Conservation (phyloP, 2,329 filamentous ascomycete species). For the Diplodia intermedia region DNA sequence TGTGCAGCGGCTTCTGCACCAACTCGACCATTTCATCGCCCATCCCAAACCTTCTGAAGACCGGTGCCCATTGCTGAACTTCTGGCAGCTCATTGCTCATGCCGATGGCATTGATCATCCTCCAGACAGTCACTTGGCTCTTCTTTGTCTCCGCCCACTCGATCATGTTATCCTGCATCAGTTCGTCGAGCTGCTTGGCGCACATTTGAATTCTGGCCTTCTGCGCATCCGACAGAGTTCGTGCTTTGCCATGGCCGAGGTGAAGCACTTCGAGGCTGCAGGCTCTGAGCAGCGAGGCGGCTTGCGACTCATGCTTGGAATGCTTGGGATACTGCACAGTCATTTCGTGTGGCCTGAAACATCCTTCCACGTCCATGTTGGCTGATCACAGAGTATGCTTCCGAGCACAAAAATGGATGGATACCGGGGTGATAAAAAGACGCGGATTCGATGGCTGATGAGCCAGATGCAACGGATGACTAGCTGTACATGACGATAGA, state of each 20-base stretch:
- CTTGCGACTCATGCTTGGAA: not conserved
- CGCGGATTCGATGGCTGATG: not conserved
- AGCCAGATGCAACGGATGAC: constrained; percentile 11
- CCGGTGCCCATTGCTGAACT: constrained; percentile 4
- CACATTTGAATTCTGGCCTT: not conserved
- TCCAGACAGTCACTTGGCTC: not conserved
- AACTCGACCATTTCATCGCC: not conserved
- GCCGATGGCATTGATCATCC: not conserved
- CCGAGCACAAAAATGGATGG: not conserved
- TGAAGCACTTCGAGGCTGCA: not conserved
- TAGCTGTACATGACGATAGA: constrained; percentile 12
- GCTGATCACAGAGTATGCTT: not conserved
- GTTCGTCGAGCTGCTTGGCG: not conserved
- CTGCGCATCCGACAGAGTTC: not conserved
- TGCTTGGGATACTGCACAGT: too few species aligned
- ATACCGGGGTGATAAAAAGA: not conserved
- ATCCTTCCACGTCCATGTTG: not conserved
- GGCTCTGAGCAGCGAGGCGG: not conserved
- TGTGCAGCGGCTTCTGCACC: not conserved
- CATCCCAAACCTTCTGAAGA: not conserved
- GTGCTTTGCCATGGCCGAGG: not conserved
- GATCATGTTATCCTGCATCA: not conserved
- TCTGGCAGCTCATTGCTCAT: not conserved
- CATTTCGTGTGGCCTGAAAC: too few species aligned
- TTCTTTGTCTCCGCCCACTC: not conserved